Evolutionary conservation across 2,329 filamentous ascomycete genomes (phyloP), one percentile per base, ranked within the genome.

Genomic region (Diaporthe sp.): DNA sequence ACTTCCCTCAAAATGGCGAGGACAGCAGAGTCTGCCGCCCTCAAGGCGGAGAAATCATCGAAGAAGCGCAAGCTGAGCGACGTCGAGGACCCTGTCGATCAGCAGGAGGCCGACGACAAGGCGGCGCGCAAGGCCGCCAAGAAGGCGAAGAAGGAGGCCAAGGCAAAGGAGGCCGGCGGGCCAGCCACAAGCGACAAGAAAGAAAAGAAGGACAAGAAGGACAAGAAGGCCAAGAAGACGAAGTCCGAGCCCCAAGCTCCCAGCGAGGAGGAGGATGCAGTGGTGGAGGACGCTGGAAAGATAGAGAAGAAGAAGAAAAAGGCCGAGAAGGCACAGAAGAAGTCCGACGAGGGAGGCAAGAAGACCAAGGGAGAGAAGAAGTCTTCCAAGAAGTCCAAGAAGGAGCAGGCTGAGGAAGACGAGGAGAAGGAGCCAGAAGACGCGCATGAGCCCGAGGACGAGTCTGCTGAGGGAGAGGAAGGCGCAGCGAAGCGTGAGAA

Each of bases 231-330:
- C 37, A 70, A 74, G 53, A 72, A 74, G 42, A 30, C 30, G n/a
- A 51, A 74, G 32, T 32, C 39, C 1, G 65, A 73, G 37, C n/a
- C 71, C 19, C 39, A 44, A 25, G 9, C 55, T 9, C 4, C 55
- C 50, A 27, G 37, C 77, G 76, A 80, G 80, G 78, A 80, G 80
- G 78, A 82, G 82, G 72, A 82, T 77, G 77, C 81, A 82, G 76
- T 82, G 81, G 17, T 81, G 75, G 39, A 78, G 76, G 22, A 82
- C 79, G 76, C 81, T 79, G 61, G 81, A 73, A 25, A 82, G 78
- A 72, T 19, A 77, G 77, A 58, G 6, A 74, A 70, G 75, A 76
- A 78, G 75, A 79, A 76, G 75, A 76, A 74, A 61, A 80, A 80
- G 55, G 68, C 77, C 66, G 76, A 76, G 73, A 78, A 77, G 19